A percentile compares a stretch with the other conserved stretches of the same genome.
Evolutionary conservation across 2,329 filamentous ascomycete genomes (phyloP).

Genomic region (Aureobasidium namibiae): DNA sequence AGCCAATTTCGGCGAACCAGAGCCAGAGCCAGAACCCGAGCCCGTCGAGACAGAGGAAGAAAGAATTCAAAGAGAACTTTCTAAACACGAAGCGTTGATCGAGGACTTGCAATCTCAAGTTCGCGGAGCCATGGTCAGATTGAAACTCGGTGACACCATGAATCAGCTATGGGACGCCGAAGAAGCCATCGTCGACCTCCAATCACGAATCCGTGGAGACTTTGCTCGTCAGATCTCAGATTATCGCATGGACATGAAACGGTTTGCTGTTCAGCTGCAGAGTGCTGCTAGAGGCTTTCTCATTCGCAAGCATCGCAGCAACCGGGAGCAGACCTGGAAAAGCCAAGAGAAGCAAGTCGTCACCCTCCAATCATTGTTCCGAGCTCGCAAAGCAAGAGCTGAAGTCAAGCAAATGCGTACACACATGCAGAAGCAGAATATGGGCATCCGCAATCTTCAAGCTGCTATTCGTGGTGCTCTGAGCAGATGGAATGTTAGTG

Average conservation of each 20-base stretch:
- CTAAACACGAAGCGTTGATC: constrained; percentile 64
- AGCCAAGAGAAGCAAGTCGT: constrained; percentile 59
- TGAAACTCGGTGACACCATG: constrained; percentile 75
- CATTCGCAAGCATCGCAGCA: constrained; percentile 53
- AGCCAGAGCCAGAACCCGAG: constrained; percentile 63
- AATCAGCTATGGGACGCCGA: constrained; percentile 84
- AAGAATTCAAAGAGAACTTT: constrained; percentile 70
- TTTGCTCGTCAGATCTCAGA: constrained; percentile 75
- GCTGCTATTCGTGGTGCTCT: constrained; percentile 42
- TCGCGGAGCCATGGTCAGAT: constrained; percentile 68
- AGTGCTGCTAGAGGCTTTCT: constrained; percentile 70
- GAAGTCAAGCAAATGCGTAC: constrained; percentile 40
- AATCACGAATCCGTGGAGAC: constrained; percentile 79
- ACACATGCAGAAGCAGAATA: constrained; percentile 37
- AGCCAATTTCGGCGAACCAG: constrained; percentile 80
- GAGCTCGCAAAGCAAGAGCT: constrained; percentile 51
- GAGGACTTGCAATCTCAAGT: constrained; percentile 80
- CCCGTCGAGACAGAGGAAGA: constrained; percentile 83
- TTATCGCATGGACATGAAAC: constrained; percentile 75
- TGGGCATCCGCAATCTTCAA: constrained; percentile 36
- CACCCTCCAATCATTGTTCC: constrained; percentile 72
- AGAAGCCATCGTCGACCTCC: constrained; percentile 67
- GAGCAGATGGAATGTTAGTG: constrained; percentile 46
- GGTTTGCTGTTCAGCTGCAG: constrained; percentile 72
- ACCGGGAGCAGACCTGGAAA: constrained; percentile 60